Percentiles rank a stretch among this genome's conserved stretches.
Conservation (phyloP, 208 protist species). For the Willaertia magna region DNA sequence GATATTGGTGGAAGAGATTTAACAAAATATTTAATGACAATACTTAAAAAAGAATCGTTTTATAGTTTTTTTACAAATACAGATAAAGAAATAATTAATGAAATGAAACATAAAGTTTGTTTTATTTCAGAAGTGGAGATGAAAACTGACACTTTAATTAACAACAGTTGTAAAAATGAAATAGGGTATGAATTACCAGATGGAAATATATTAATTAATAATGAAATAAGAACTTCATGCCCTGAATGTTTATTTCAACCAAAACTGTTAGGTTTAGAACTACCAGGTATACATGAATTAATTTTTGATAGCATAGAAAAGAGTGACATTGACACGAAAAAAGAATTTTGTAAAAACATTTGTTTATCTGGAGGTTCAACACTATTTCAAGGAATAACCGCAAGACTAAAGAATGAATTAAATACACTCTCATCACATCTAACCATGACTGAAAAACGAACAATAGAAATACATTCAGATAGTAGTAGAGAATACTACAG, state of each 20-base stretch:
- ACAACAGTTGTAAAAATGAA: too few relatives aligned
- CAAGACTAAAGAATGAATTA: constrained; percentile 61
- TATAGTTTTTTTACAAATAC: too few relatives aligned
- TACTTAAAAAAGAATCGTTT: too few relatives aligned
- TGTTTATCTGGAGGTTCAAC: constrained; percentile 74
- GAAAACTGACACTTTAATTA: too few relatives aligned
- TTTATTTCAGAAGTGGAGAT: too few relatives aligned
- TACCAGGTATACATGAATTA: background rate
- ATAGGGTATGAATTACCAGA: background rate
- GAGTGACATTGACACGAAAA: constrained; percentile 64
- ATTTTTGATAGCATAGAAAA: constrained; percentile 49
- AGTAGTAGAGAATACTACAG: constrained; percentile 85
- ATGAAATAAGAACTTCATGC: background rate
- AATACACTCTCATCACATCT: background rate
- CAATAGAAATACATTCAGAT: too few relatives aligned
- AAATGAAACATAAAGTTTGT: too few relatives aligned
- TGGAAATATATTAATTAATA: background rate
- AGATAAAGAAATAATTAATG: too few relatives aligned
- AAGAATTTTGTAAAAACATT: constrained; percentile 77
- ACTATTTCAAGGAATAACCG: constrained; percentile 57
- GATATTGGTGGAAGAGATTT: constrained; percentile 47
- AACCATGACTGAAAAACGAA: too few relatives aligned
- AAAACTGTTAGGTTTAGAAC: background rate
- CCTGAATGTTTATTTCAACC: background rate
- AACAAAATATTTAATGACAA: constrained; percentile 59